These are phyloP conservation scores for Hansenula anomala DNA, from an alignment of 1,139 yeast genomes.

Conservation along the genomic window DNA sequence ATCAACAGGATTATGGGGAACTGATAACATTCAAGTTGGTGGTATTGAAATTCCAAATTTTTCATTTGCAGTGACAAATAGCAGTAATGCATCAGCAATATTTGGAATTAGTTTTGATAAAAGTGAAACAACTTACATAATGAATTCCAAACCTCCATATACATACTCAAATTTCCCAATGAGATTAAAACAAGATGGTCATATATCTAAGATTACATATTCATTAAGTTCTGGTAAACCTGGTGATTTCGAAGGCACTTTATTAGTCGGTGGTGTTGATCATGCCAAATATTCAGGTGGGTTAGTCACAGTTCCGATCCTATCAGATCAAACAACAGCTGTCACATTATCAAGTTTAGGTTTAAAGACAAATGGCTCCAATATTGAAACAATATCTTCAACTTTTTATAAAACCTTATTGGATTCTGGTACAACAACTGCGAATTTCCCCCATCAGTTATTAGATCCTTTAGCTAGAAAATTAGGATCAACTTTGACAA, in stretches of 20 bases:
- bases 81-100: conserved; percentile 38
- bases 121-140: conserved; percentile 32
- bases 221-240: conserved; percentile 28
- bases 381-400: not conserved
- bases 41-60: conserved; percentile 37
- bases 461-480: conserved; percentile 24
- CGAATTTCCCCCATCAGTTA: conserved; percentile 33
- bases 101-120: conserved; percentile 48
- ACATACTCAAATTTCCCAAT: conserved; percentile 50
- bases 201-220: conserved; percentile 42
- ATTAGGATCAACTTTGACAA: conserved; percentile 7
- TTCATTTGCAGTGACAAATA: conserved; percentile 44
- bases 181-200: conserved; percentile 42
- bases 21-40: conserved; percentile 37
- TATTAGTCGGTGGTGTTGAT: conserved; percentile 53
- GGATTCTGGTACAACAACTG: conserved; percentile 60
- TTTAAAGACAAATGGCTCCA: not conserved
- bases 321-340: conserved; percentile 13
- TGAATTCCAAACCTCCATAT: not conserved
- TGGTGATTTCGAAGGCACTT: conserved; percentile 35
- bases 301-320: conserved; percentile 36
- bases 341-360: not conserved
- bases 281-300: conserved; percentile 40
- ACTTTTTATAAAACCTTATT: conserved; percentile 27
- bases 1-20: conserved; percentile 61